Evolutionary conservation across 192 early-diverging fungal genomes (phyloP).

Genomic region (Entomortierella lignicola): DNA sequence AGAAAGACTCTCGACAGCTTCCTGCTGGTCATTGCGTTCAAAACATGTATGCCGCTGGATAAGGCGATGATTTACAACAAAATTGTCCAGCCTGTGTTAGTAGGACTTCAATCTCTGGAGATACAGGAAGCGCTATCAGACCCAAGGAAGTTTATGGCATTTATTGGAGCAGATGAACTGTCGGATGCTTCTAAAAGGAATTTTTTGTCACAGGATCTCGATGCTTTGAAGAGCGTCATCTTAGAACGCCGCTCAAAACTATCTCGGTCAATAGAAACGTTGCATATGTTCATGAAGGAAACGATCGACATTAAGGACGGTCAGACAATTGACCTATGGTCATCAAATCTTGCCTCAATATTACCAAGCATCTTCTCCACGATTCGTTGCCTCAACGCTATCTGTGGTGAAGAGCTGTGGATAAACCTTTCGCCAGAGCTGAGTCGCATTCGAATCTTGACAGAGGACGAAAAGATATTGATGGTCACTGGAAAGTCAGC

Average conservation of each 20-base stretch:
- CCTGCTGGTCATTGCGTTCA: slow-evolving; percentile 38
- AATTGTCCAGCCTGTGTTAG: slow-evolving; percentile 15
- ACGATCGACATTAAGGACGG: slow-evolving; percentile 15
- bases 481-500: slow-evolving; percentile 36
- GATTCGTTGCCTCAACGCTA: slow-evolving; percentile 31
- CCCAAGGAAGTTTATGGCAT: slow-evolving; percentile 27
- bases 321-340: slow-evolving; percentile 17
- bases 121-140: slow-evolving; percentile 10
- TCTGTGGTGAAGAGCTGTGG: slow-evolving; percentile 20
- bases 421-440: slow-evolving; percentile 18
- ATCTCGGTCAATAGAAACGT: slow-evolving; percentile 25
- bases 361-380: slow-evolving; percentile 36
- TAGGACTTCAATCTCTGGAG: slow-evolving; percentile 7
- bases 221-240: background rate
- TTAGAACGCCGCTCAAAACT: slow-evolving; percentile 10
- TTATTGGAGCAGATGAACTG: slow-evolving; percentile 29
- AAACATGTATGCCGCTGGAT: slow-evolving; percentile 18
- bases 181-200: slow-evolving; percentile 1
- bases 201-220: background rate
- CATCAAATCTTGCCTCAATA: slow-evolving; percentile 2
- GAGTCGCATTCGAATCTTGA: background rate
- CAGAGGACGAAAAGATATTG: slow-evolving; percentile 34
- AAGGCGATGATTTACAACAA: slow-evolving; percentile 24
- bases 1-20: slow-evolving; percentile 25
- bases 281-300: slow-evolving; percentile 42